Conservation (phyloP, 2,329 filamentous ascomycete species). For the Aureobasidium sp. region DNA sequence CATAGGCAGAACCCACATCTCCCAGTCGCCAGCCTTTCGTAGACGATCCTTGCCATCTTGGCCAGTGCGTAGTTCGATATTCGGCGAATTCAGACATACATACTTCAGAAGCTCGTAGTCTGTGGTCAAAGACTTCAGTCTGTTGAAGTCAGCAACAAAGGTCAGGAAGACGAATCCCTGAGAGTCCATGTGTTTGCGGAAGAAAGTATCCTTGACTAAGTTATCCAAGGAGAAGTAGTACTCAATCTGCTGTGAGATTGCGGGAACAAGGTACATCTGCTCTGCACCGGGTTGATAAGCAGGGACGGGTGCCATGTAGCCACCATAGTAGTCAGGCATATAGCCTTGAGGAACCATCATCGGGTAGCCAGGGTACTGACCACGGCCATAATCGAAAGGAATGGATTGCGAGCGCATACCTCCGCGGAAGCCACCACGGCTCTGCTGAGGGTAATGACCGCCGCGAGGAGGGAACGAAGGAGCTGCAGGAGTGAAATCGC, state of each 20-base stretch:
- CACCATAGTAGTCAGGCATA: conserved; percentile 42
- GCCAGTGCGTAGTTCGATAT: conserved; percentile 66
- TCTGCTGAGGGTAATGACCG: conserved; percentile 27
- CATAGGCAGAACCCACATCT: conserved; percentile 67
- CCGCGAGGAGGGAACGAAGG: conserved; percentile 26
- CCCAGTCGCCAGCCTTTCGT: conserved; percentile 68
- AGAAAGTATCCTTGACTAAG: conserved; percentile 82
- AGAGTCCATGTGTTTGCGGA: conserved; percentile 88
- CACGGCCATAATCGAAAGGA: conserved; percentile 47
- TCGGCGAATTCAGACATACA: conserved; percentile 64
- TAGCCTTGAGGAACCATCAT: conserved; percentile 13
- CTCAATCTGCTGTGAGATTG: conserved; percentile 58
- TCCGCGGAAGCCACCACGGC: conserved; percentile 40
- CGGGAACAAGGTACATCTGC: conserved; percentile 48
- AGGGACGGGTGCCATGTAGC: conserved; percentile 51
- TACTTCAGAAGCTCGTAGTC: conserved; percentile 67
- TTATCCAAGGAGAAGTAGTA: conserved; percentile 99
- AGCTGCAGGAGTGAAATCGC: conserved; percentile 21
- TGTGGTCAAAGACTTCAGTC: conserved; percentile 65
- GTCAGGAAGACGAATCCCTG: conserved; percentile 81
- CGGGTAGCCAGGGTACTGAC: conserved; percentile 23
- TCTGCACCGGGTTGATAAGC: conserved; percentile 54
- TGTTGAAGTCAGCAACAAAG: conserved; percentile 79
- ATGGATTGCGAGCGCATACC: conserved; percentile 56
- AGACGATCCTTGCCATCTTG: conserved; percentile 73